These are phyloP conservation scores for Aureobasidium sp. DNA, from an alignment of 2,329 filamentous ascomycete species.

Conservation along the genomic window DNA sequence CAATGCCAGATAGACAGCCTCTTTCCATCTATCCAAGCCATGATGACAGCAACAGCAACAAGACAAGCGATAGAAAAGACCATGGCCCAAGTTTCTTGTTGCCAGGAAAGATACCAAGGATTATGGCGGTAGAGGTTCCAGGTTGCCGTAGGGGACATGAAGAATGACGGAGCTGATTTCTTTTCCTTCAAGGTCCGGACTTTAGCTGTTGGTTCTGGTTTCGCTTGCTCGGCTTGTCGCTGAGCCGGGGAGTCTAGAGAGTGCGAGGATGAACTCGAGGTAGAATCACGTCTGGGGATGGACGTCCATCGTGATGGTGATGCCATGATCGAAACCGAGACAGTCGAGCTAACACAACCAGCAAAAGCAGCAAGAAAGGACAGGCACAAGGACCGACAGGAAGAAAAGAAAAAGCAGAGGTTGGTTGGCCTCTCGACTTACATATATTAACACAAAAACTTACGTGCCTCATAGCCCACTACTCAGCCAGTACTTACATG, in stretches of 20 bases:
- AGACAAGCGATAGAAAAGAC: neutral
- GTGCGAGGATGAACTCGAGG: neutral
- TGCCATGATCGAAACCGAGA: neutral
- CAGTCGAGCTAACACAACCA: neutral
- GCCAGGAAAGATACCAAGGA: neutral
- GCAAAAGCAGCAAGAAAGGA: neutral
- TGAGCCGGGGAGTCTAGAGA: neutral
- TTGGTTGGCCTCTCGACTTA: neutral
- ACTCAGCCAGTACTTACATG: neutral
- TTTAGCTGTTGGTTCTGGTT: neutral
- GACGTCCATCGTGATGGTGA: neutral
- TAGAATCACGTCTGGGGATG: neutral
- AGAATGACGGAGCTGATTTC: neutral
- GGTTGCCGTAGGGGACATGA: neutral
- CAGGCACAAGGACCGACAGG: no score
- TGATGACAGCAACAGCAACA: neutral
- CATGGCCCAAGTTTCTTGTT: constrained; percentile 13
- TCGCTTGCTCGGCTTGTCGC: neutral
- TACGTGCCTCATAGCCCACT: neutral
- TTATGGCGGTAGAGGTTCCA: constrained; percentile 5
- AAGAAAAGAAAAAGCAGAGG: neutral
- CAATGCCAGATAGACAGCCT: constrained; percentile 3
- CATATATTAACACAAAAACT: neutral
- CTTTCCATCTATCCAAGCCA: neutral
- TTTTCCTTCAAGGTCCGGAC: neutral